phyloP scores from a whole-genome alignment of 1,284 basidiomycete species.

The Apiotrichum gamsii region DNA sequence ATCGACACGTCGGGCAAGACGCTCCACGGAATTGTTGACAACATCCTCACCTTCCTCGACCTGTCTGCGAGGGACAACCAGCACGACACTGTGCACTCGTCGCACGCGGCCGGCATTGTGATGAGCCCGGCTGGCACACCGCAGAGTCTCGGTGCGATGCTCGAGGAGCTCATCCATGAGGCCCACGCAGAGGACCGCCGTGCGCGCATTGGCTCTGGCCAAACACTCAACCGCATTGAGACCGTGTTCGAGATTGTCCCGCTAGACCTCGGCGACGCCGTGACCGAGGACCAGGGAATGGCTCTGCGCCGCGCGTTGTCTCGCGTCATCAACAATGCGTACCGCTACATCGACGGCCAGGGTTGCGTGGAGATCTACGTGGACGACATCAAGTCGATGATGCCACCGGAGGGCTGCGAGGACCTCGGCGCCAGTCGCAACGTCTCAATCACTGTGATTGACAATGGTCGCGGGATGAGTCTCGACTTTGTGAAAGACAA shows the following conservation, averaged over 20 bases:
- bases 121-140: slow-evolving; percentile 17
- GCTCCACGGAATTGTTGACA: slow-evolving; percentile 43
- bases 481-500: slow-evolving; percentile 32
- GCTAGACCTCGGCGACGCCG: slow-evolving; percentile 31
- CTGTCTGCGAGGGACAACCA: slow-evolving; percentile 32
- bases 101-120: not conserved
- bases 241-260: slow-evolving; percentile 43
- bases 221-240: slow-evolving; percentile 27
- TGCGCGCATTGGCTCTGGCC: slow-evolving; percentile 26
- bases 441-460: slow-evolving; percentile 35
- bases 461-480: slow-evolving; percentile 39
- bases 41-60: slow-evolving; percentile 43
- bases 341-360: slow-evolving; percentile 39
- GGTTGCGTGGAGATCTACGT: slow-evolving; percentile 42
- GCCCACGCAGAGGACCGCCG: slow-evolving; percentile 32
- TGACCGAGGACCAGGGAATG: slow-evolving; percentile 37
- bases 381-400: slow-evolving; percentile 30
- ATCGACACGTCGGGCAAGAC: slow-evolving; percentile 44
- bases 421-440: slow-evolving; percentile 25
- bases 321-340: slow-evolving; percentile 41
- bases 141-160: slow-evolving; percentile 30
- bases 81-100: not conserved
- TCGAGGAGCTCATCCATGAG: slow-evolving; percentile 39
- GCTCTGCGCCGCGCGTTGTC: slow-evolving; percentile 34
- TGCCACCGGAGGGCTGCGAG: slow-evolving; percentile 38